Base-by-base conservation (phyloP, 176 grass and related monocot genomes). In the Ampelocalamus luodianensis region DNA sequence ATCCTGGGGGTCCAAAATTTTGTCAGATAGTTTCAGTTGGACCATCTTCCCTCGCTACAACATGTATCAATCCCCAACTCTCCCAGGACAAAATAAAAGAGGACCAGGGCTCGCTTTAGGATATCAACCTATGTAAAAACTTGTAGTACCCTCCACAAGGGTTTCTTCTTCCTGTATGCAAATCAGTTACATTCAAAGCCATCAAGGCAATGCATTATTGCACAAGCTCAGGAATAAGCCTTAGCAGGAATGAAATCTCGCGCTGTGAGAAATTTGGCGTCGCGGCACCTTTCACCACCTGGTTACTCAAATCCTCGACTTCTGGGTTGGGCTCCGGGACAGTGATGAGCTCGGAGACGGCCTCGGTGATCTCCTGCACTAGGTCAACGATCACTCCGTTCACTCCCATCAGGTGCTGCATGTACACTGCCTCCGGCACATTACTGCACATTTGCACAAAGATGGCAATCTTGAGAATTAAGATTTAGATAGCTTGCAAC, bases 331-430 rank as follows among this genome's bases (percentile, higher is more conserved):
- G 71, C 49, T 79, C 68, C 0, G 85, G 89, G 40, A 14, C 6
- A 6, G 68, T 71, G 43, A 76, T 89, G 56, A 93, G 90, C 39
- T 91, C 87, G 0, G 87, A 84, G 29, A 98, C 83, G 3, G 93
- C 89, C 58, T 89, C 83, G 5, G 93, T 93, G 65, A 98, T 95
- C 83, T 93, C 91, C 10, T 90, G 89, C 42, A 95, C 96, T 45
- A 98, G 82, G 77, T 95, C 96, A 4, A 95, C 93, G 40, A 98
- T 98, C 32, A 98, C 93, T 3, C 93, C 91, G 13, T 89, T 92
- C 69, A 98, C 81, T 4, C 96, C 96, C 93, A 98, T 90, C 27
- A 98, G 74, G 59, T 95, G 93, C 81, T 98, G 96, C 89, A 95
- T 93, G 83, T 95, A 94, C 66, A 95, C 96, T 0, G 91, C 91